A percentile compares a stretch with the other conserved stretches of the same genome.
Evolutionary conservation across 768 basidiomycete species (phyloP).

Genomic region (Calocybe gangraenosa): DNA sequence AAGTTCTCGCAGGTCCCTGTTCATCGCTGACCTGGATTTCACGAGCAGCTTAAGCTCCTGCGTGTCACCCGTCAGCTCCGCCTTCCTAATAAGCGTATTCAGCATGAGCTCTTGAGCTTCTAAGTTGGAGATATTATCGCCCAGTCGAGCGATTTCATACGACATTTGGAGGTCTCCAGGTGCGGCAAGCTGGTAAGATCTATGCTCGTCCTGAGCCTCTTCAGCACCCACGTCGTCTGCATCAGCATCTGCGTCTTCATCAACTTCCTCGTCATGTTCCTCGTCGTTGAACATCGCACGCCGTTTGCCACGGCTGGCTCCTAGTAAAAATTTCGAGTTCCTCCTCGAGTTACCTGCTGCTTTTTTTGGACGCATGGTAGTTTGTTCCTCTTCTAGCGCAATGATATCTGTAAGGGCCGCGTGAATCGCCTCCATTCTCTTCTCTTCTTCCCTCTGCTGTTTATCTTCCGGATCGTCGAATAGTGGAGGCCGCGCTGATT

Average conservation of each 20-base stretch:
- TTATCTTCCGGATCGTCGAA: slow-evolving; percentile 73
- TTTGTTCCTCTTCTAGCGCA: slow-evolving; percentile 64
- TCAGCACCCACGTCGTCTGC: slow-evolving; percentile 36
- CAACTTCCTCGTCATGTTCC: slow-evolving; percentile 45
- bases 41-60: slow-evolving; percentile 80
- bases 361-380: slow-evolving; percentile 10
- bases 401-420: slow-evolving; percentile 96
- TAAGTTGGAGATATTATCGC: slow-evolving; percentile 69
- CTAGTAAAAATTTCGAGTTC: slow-evolving; percentile 2
- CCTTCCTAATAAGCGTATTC: slow-evolving; percentile 87
- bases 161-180: slow-evolving; percentile 90
- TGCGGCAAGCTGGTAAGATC: slow-evolving; percentile 70
- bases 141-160: slow-evolving; percentile 78
- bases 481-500: slow-evolving; percentile 65
- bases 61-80: slow-evolving; percentile 87
- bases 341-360: slow-evolving; percentile 1
- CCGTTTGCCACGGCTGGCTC: slow-evolving; percentile 18
- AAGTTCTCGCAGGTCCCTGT: slow-evolving; percentile 77
- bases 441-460: slow-evolving; percentile 65
- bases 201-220: slow-evolving; percentile 38
- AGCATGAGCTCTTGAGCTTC: slow-evolving; percentile 82
- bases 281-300: slow-evolving; percentile 34
- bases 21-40: slow-evolving; percentile 79
- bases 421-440: slow-evolving; percentile 93
- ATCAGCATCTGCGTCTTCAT: slow-evolving; percentile 39